These are phyloP conservation scores for Monilinia fructigena DNA, from an alignment of 2,329 filamentous ascomycete genomes.

Conservation along the genomic window DNA sequence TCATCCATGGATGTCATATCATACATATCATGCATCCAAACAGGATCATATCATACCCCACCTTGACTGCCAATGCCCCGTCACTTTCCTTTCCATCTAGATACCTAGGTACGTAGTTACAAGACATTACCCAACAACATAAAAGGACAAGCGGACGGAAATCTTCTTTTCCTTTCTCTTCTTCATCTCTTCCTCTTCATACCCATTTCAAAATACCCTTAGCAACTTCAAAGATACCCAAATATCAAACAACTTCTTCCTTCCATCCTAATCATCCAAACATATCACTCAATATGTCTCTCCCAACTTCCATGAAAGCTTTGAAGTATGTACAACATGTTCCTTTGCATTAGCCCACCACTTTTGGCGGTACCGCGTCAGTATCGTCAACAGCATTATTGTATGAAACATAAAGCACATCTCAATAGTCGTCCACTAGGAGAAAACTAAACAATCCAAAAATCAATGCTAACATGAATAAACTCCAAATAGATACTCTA, in stretches of 20 bases:
- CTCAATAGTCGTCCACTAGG: slow-evolving; percentile 1
- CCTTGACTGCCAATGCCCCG: neutral
- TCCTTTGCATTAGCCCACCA: neutral
- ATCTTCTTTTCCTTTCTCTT: neutral
- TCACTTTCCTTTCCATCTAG: slow-evolving; percentile 14
- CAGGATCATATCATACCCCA: slow-evolving; percentile 14
- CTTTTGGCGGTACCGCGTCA: neutral
- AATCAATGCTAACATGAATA: neutral
- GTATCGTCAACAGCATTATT: neutral
- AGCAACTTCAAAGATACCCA: neutral
- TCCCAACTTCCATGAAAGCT: slow-evolving; percentile 54
- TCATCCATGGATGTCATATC: neutral
- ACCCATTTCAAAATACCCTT: slow-evolving; percentile 1
- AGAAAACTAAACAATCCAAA: neutral
- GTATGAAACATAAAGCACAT: neutral
- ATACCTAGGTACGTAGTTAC: neutral
- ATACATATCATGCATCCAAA: slow-evolving; percentile 7
- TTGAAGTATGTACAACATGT: slow-evolving; percentile 49
- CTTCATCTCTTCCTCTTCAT: neutral
- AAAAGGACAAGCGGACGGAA: neutral
- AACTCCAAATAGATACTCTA: slow-evolving; percentile 50
- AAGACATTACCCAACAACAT: neutral
- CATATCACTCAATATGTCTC: slow-evolving; percentile 39
- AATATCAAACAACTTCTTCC: neutral
- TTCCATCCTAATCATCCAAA: slow-evolving; percentile 2